These are phyloP conservation scores for Trametes meyenii DNA, from an alignment of 768 basidiomycete species.

Conservation along the genomic window DNA sequence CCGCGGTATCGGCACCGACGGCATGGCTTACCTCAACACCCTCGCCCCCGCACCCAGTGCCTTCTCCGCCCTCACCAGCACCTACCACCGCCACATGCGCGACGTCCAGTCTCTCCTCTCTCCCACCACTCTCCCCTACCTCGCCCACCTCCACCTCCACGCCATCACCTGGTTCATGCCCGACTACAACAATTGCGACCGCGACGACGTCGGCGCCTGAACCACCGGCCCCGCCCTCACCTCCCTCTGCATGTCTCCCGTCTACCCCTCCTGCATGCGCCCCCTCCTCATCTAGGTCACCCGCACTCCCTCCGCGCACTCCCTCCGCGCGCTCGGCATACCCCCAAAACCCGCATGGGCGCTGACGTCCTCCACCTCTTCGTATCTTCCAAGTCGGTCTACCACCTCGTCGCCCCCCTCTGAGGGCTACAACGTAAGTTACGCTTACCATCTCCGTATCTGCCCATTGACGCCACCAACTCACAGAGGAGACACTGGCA, in stretches of 20 bases:
- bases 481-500: not conserved
- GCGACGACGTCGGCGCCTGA: not conserved
- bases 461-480: not conserved
- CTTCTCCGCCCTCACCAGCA: conserved; percentile 12
- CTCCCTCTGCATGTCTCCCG: conserved; percentile 6
- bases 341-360: conserved; percentile 6
- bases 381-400: not conserved
- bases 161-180: conserved; percentile 11
- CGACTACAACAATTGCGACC: not conserved
- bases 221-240: not conserved
- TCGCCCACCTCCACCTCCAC: conserved; percentile 10
- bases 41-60: not conserved
- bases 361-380: conserved; percentile 3
- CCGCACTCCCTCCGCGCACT: conserved; percentile 3
- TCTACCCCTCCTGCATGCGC: conserved; percentile 10
- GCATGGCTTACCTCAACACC: conserved; percentile 7
- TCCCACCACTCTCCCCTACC: conserved; percentile 5
- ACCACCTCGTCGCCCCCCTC: not conserved
- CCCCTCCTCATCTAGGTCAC: conserved; percentile 11
- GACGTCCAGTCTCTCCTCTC: conserved; percentile 9
- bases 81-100: conserved; percentile 8
- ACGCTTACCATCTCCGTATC: not conserved
- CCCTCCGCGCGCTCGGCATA: conserved; percentile 1
- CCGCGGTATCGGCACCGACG: conserved; percentile 8
- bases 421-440: conserved; percentile 6